Evolutionary conservation across 306 rosid species (phyloP).

Genomic region (Cicer cuneatum): DNA sequence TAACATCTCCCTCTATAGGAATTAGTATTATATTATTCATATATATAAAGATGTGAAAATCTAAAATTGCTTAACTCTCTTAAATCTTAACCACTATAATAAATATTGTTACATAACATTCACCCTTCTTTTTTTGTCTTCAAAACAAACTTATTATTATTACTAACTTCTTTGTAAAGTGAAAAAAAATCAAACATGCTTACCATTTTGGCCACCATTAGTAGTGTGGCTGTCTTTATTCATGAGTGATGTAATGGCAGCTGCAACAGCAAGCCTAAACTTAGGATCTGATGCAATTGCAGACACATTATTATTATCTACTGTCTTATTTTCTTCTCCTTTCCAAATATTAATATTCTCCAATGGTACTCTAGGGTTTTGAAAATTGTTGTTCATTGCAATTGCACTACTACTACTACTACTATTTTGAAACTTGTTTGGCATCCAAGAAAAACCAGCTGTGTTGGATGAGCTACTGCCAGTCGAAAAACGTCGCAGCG

Average conservation of each 20-base stretch:
- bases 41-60: not conserved
- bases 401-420: slow-evolving; percentile 10
- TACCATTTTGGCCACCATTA: slow-evolving; percentile 10
- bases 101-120: not conserved
- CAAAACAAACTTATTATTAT: slow-evolving; percentile 19
- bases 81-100: not conserved
- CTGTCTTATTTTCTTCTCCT: slow-evolving; percentile 43
- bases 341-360: slow-evolving; percentile 43
- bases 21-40: not conserved
- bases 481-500: slow-evolving; percentile 31
- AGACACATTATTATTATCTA: slow-evolving; percentile 48
- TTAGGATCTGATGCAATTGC: slow-evolving; percentile 90
- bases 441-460: slow-evolving; percentile 58
- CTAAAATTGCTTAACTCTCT: not conserved
- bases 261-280: slow-evolving; percentile 90
- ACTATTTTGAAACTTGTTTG: slow-evolving; percentile 33
- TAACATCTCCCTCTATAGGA: not conserved
- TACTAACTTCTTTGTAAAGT: not conserved
- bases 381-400: slow-evolving; percentile 37
- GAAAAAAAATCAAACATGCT: not conserved
- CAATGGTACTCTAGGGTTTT: slow-evolving; percentile 22
- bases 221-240: slow-evolving; percentile 62
- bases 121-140: not conserved
- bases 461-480: slow-evolving; percentile 46
- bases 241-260: slow-evolving; percentile 76